phyloP scores from a whole-genome alignment of 164 flowering plant genomes.

The Pachysandra terminalis region DNA sequence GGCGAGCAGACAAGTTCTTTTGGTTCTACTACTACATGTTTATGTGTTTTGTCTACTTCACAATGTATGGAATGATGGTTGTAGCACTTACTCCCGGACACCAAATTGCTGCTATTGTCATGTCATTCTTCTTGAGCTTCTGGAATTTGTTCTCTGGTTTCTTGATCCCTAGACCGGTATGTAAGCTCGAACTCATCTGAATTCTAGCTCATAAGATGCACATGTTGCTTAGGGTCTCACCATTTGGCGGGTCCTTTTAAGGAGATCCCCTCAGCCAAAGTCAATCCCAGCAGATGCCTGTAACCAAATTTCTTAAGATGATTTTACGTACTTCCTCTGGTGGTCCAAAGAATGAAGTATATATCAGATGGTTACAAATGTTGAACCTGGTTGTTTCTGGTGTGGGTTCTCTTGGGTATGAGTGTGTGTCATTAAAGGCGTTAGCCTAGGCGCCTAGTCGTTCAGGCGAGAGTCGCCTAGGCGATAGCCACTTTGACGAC shows the following conservation, averaged over 20 bases:
- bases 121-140: conserved; percentile 52
- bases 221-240: not conserved
- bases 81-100: conserved; percentile 52
- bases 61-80: conserved; percentile 55
- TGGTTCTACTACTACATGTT: conserved; percentile 51
- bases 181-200: conserved; percentile 7
- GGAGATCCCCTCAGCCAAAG: not conserved
- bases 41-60: conserved; percentile 47
- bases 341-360: too few species aligned
- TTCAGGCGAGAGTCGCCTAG: too few species aligned
- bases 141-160: conserved; percentile 69
- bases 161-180: conserved; percentile 47
- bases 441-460: too few species aligned
- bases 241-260: not conserved
- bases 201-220: not conserved
- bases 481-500: too few species aligned
- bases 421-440: too few species aligned
- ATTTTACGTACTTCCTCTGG: not conserved
- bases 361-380: too few species aligned
- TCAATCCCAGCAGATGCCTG: not conserved
- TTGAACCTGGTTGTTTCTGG: too few species aligned
- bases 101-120: conserved; percentile 47
- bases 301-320: not conserved
- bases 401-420: too few species aligned
- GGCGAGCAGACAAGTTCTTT: conserved; percentile 39